Evolutionary conservation across 2,329 filamentous ascomycete species (phyloP).

Genomic region (Ophiostoma angusticollis): DNA sequence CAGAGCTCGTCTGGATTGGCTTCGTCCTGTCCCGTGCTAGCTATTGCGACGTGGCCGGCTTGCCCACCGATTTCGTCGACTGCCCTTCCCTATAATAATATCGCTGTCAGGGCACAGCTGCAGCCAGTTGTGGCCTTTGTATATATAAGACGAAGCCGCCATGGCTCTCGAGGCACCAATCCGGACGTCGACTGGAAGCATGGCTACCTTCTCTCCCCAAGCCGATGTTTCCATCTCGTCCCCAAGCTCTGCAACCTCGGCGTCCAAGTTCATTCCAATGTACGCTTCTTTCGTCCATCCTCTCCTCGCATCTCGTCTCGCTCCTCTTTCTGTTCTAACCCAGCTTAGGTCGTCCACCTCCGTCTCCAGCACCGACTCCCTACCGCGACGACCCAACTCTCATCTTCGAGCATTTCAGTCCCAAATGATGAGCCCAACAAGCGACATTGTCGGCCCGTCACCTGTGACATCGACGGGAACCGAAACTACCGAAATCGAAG

Average conservation of each 20-base stretch:
- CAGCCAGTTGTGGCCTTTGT: no score
- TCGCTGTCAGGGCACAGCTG: no score
- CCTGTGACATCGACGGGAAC: slow-evolving; percentile 79
- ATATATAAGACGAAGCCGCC: slow-evolving; percentile 11
- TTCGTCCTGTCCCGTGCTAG: neutral
- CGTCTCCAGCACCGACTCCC: slow-evolving; percentile 27
- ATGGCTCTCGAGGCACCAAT: slow-evolving; percentile 53
- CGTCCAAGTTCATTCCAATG: slow-evolving; percentile 38
- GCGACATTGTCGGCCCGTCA: slow-evolving; percentile 64
- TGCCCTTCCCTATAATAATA: no score
- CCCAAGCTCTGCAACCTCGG: slow-evolving; percentile 35
- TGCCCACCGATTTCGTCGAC: no score
- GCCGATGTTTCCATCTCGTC: slow-evolving; percentile 44
- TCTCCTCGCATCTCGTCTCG: neutral
- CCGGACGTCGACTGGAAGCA: slow-evolving; percentile 46
- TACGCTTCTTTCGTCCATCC: slow-evolving; percentile 23
- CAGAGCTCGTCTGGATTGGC: neutral
- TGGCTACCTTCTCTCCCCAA: slow-evolving; percentile 39
- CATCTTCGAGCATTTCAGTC: slow-evolving; percentile 35
- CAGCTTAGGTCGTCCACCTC: slow-evolving; percentile 25
- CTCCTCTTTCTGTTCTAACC: slow-evolving; percentile 9
- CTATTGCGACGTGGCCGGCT: slow-evolving; percentile 1
- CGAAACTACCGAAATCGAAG: slow-evolving; percentile 72
- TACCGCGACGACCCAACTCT: slow-evolving; percentile 39
- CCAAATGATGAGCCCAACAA: slow-evolving; percentile 48